These are phyloP conservation scores for Ulmus americana DNA, from an alignment of 331 rosid genomes.

Conservation along the genomic window DNA sequence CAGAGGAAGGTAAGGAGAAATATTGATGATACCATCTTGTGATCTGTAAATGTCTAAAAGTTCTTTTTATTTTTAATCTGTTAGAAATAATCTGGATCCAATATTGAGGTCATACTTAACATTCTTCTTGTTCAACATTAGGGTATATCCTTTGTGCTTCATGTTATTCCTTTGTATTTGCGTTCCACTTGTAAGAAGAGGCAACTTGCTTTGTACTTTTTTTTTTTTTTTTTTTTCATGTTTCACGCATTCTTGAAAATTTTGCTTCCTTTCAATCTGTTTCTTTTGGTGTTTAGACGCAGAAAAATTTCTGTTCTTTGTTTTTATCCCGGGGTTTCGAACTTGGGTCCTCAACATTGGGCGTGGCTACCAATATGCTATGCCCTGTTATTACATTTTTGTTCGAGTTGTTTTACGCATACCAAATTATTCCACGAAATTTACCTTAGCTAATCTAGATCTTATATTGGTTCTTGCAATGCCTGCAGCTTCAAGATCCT, in stretches of 20 bases:
- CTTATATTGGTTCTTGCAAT: background rate
- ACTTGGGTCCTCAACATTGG: no score
- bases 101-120: background rate
- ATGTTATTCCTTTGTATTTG: background rate
- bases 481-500: slow-evolving; percentile 79
- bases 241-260: background rate
- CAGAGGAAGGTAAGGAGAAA: slow-evolving; percentile 62
- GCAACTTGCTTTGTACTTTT: background rate
- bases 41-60: background rate
- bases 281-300: background rate
- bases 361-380: no score
- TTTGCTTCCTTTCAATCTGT: background rate
- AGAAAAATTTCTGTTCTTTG: no score
- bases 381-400: no score
- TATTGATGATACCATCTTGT: background rate
- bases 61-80: background rate
- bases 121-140: background rate
- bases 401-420: no score
- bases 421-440: no score
- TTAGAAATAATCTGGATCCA: background rate
- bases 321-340: no score
- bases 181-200: background rate
- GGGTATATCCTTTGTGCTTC: background rate
- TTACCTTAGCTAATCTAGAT: background rate
- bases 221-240: no score